Evolutionary conservation across 164 flowering plant genomes (phyloP).

Genomic region (Vitis rotundifolia): DNA sequence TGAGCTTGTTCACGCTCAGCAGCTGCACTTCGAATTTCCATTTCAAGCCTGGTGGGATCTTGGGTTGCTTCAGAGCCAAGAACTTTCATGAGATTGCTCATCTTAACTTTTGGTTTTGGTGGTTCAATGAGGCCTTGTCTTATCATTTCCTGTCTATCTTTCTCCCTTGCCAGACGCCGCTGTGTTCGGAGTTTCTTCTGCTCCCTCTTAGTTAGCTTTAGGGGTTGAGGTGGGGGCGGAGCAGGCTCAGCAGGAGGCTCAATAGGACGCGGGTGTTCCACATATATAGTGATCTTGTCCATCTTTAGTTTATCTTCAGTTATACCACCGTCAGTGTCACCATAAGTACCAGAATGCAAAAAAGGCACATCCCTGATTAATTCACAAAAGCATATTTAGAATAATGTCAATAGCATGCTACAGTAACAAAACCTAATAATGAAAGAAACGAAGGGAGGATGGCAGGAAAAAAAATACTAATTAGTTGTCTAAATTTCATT

Average conservation of each 20-base stretch:
- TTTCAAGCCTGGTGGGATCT: constrained; percentile 94
- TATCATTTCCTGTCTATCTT: constrained; percentile 95
- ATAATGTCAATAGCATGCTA: not conserved
- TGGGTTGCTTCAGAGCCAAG: constrained; percentile 98
- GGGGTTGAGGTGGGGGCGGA: constrained; percentile 95
- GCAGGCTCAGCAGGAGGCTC: constrained; percentile 97
- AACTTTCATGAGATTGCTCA: constrained; percentile 98
- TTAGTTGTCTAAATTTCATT: too few species aligned
- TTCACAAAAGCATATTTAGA: not conserved
- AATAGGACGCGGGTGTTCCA: constrained; percentile 94
- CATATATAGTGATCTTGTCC: constrained; percentile 80
- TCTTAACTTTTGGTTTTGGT: constrained; percentile 90
- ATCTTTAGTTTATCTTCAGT: constrained; percentile 50
- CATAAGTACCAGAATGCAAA: constrained; percentile 56
- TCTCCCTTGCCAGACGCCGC: constrained; percentile 81
- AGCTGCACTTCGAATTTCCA: constrained; percentile 92
- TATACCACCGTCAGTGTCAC: constrained; percentile 35
- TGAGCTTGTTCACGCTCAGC: constrained; percentile 99
- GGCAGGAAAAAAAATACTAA: too few species aligned
- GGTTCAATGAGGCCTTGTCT: constrained; percentile 94
- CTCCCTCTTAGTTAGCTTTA: constrained; percentile 91
- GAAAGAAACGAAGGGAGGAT: too few species aligned
- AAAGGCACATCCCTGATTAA: constrained; percentile 74
- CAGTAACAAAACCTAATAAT: too few species aligned
- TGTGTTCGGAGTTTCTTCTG: constrained; percentile 97